Percentiles rank a stretch among this genome's conserved stretches.
Conservation (phyloP, 2,329 filamentous ascomycete species). For the Neurospora sp. region DNA sequence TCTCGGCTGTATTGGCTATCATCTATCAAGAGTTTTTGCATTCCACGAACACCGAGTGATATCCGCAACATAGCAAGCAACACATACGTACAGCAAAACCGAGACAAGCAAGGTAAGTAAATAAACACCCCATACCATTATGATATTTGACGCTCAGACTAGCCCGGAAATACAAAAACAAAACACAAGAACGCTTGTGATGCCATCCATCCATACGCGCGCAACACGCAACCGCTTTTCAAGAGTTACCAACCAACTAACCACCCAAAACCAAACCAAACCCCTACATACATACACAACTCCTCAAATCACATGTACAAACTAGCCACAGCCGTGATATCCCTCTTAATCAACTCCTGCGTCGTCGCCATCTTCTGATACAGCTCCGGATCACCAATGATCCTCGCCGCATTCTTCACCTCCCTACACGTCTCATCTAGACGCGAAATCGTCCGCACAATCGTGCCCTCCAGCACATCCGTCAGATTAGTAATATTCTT, state of each 20-base stretch:
- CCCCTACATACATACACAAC: background rate
- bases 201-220: background rate
- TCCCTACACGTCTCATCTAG: slow-evolving; percentile 94
- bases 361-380: slow-evolving; percentile 96
- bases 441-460: slow-evolving; percentile 87
- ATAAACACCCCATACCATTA: background rate
- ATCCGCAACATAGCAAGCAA: background rate
- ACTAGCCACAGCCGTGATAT: slow-evolving; percentile 83
- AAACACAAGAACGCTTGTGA: background rate
- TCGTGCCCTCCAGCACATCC: slow-evolving; percentile 93
- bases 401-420: slow-evolving; percentile 91
- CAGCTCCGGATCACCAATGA: slow-evolving; percentile 86
- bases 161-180: background rate
- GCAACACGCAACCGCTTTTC: background rate
- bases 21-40: too few species aligned
- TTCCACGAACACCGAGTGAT: too few species aligned
- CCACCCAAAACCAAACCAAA: background rate
- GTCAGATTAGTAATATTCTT: slow-evolving; percentile 95
- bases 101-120: background rate
- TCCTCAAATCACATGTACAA: slow-evolving; percentile 59
- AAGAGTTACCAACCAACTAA: background rate
- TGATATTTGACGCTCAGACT: background rate
- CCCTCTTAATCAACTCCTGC: slow-evolving; percentile 95
- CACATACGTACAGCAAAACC: background rate
- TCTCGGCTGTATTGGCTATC: too few species aligned